Percentiles rank a stretch among this genome's conserved stretches.
Evolutionary conservation across 139 green algal species (phyloP).

Genomic region (Nannochloris sp.): DNA sequence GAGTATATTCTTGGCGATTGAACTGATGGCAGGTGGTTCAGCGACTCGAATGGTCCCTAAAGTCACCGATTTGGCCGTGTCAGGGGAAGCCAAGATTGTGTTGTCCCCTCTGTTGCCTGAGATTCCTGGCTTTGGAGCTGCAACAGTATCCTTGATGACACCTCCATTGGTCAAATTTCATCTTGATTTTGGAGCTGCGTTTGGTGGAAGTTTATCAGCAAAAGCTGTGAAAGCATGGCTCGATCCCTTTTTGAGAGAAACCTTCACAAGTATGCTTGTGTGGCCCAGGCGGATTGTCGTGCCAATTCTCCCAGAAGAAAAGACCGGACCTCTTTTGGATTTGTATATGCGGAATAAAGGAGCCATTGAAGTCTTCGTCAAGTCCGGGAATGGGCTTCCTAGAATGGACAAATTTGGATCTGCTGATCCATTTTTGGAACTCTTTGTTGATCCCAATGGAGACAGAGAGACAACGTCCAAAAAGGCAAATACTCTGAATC

Average conservation of each 20-base stretch:
- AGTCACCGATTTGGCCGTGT: slow-evolving; percentile 69
- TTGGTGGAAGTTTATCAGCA: slow-evolving; percentile 31
- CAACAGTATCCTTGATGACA: slow-evolving; percentile 25
- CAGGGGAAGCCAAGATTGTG: slow-evolving; percentile 43
- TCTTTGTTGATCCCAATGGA: slow-evolving; percentile 10
- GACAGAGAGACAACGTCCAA: slow-evolving; percentile 23
- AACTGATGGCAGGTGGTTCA: slow-evolving; percentile 45
- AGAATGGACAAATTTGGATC: slow-evolving; percentile 34
- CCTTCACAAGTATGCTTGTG: slow-evolving; percentile 38
- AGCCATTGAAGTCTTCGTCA: slow-evolving; percentile 32
- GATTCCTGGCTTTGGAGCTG: slow-evolving; percentile 75
- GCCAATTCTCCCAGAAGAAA: slow-evolving; percentile 34
- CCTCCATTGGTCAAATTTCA: slow-evolving; percentile 38
- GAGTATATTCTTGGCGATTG: slow-evolving; percentile 78
- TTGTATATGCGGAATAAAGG: slow-evolving; percentile 41
- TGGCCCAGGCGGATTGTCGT: slow-evolving; percentile 55
- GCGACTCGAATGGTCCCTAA: slow-evolving; percentile 68
- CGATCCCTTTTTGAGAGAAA: slow-evolving; percentile 46
- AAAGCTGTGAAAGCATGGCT: slow-evolving; percentile 40
- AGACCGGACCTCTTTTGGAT: slow-evolving; percentile 39
- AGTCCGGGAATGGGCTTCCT: slow-evolving; percentile 29
- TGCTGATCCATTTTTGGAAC: slow-evolving; percentile 30
- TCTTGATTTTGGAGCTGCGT: slow-evolving; percentile 43
- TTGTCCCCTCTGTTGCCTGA: slow-evolving; percentile 48
- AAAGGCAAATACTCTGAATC: slow-evolving; percentile 28